Conservation (phyloP, 257 asterid species). For the Forsythia viridissima region DNA sequence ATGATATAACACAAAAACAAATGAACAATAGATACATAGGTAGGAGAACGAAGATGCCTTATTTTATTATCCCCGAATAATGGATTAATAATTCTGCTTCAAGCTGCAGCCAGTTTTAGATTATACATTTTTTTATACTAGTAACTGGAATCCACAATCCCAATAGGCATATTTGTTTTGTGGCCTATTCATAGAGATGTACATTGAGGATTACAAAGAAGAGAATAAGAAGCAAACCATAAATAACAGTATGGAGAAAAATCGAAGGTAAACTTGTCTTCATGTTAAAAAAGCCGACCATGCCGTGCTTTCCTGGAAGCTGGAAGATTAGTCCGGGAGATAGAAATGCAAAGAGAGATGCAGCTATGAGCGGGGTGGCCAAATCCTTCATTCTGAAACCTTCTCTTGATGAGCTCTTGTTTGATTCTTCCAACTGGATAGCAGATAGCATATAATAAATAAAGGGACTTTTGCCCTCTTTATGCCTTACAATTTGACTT, state of each 20-base stretch:
- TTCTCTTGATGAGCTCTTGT: not conserved
- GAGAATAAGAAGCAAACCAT: slow-evolving; percentile 78
- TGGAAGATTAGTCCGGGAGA: slow-evolving; percentile 74
- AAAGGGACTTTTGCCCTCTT: slow-evolving; percentile 17
- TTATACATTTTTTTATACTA: too few species aligned
- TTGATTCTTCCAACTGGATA: not conserved
- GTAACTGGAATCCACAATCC: not conserved
- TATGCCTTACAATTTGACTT: slow-evolving; percentile 18
- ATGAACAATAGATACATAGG: too few species aligned
- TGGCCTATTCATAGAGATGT: slow-evolving; percentile 59
- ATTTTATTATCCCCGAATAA: not conserved
- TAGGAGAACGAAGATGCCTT: not conserved
- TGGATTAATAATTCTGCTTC: not conserved
- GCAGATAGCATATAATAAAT: slow-evolving; percentile 23
- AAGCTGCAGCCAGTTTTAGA: not conserved
- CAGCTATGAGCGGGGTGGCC: slow-evolving; percentile 66
- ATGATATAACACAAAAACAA: not conserved
- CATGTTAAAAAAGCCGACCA: slow-evolving; percentile 79
- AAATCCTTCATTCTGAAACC: slow-evolving; percentile 65
- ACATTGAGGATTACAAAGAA: slow-evolving; percentile 65
- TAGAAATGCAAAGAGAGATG: slow-evolving; percentile 67
- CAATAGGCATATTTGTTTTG: too few species aligned
- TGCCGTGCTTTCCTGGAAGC: slow-evolving; percentile 76
- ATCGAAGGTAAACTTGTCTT: slow-evolving; percentile 65
- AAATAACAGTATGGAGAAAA: slow-evolving; percentile 61